Conservation (phyloP, 2,329 filamentous ascomycete species). For the Fusarium xylarioides region DNA sequence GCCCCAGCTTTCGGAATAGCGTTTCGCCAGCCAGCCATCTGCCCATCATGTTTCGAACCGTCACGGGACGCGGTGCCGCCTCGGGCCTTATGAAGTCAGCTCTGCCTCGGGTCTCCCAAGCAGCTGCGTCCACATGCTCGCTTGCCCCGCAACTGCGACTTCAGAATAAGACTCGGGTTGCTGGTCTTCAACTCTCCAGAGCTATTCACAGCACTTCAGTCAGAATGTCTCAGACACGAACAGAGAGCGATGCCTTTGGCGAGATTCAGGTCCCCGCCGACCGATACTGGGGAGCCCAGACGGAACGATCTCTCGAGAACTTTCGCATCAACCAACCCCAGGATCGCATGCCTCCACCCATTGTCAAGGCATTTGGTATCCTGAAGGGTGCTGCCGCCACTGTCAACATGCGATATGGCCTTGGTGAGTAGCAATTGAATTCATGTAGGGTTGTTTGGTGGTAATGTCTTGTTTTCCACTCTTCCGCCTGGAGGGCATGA, state of each 20-base stretch:
- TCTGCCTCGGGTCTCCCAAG: slow-evolving; percentile 41
- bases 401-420: slow-evolving; percentile 94
- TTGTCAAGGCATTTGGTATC: slow-evolving; percentile 94
- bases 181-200: slow-evolving; percentile 36
- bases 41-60: slow-evolving; percentile 42
- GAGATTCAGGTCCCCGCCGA: slow-evolving; percentile 90
- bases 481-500: not conserved
- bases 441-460: not conserved
- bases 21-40: slow-evolving; percentile 28
- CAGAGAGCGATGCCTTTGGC: slow-evolving; percentile 97
- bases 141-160: slow-evolving; percentile 40
- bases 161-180: slow-evolving; percentile 22
- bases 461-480: not conserved
- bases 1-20: slow-evolving; percentile 16
- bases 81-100: slow-evolving; percentile 38
- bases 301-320: slow-evolving; percentile 94
- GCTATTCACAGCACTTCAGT: slow-evolving; percentile 55
- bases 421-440: slow-evolving; percentile 63
- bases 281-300: slow-evolving; percentile 99
- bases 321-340: slow-evolving; percentile 99
- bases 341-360: slow-evolving; percentile 95
- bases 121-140: slow-evolving; percentile 38
- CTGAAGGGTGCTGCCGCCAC: slow-evolving; percentile 95
- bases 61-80: slow-evolving; percentile 41
- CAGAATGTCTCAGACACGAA: slow-evolving; percentile 71